A percentile compares a stretch with the other conserved stretches of the same genome.
Conservation (phyloP, 257 asterid species). For the Vinca minor region DNA sequence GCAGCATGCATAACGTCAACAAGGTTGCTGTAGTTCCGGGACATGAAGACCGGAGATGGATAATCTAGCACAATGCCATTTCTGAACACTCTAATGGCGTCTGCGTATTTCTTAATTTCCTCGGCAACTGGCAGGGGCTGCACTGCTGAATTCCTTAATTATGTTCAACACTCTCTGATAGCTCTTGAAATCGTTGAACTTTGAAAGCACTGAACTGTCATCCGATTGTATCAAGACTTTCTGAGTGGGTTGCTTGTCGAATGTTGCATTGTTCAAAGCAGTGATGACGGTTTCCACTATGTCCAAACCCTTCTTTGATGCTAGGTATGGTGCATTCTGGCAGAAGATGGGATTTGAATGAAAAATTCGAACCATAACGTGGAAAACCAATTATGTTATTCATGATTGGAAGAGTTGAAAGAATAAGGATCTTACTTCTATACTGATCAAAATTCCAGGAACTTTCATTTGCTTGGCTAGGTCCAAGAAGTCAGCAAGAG, state of each 20-base stretch:
- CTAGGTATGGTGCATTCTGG: constrained; percentile 69
- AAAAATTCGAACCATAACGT: no score
- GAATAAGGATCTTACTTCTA: constrained; percentile 25
- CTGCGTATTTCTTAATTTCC: constrained; percentile 72
- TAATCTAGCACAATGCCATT: constrained; percentile 35
- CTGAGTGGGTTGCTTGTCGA: constrained; percentile 48
- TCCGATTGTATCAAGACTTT: constrained; percentile 64
- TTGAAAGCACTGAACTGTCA: constrained; percentile 51
- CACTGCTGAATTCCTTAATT: constrained; percentile 31
- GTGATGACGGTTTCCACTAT: constrained; percentile 38
- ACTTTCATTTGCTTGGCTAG: constrained; percentile 49
- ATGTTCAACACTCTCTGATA: constrained; percentile 52
- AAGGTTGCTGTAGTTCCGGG: constrained; percentile 42
- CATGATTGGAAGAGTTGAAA: background rate
- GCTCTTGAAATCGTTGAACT: constrained; percentile 39
- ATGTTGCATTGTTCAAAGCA: constrained; percentile 51
- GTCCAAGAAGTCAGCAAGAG: constrained; percentile 58
- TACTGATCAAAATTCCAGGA: constrained; percentile 45
- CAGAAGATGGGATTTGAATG: background rate
- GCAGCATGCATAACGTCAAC: constrained; percentile 61
- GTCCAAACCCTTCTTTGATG: constrained; percentile 55
- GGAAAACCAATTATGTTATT: background rate
- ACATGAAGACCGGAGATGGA: constrained; percentile 29
- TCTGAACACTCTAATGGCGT: constrained; percentile 56
- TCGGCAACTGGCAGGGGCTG: constrained; percentile 33